Percentiles rank a stretch among this genome's conserved stretches.
Conservation (phyloP, 805 yeast genomes). For the Teunomyces stri region DNA sequence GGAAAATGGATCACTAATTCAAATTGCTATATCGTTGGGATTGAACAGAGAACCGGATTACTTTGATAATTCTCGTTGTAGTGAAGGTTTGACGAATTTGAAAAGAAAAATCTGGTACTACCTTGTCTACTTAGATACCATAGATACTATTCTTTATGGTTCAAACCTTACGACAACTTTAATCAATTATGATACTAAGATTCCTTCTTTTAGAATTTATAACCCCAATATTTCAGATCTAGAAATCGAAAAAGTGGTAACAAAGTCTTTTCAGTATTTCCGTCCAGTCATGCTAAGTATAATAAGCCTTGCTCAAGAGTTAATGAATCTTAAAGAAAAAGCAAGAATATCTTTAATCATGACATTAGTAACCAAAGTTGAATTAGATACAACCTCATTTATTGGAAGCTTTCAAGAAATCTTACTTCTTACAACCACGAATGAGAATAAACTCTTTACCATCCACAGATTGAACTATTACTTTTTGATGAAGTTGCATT, state of each 20-base stretch:
- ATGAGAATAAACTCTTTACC: slow-evolving; percentile 5
- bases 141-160: slow-evolving; percentile 28
- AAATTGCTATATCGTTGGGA: slow-evolving; percentile 38
- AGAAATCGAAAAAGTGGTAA: slow-evolving; percentile 41
- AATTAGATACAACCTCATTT: slow-evolving; percentile 23
- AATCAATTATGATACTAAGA: slow-evolving; percentile 44
- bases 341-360: slow-evolving; percentile 38
- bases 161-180: slow-evolving; percentile 10
- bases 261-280: slow-evolving; percentile 34
- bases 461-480: slow-evolving; percentile 12
- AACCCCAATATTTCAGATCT: slow-evolving; percentile 35
- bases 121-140: slow-evolving; percentile 44
- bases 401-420: slow-evolving; percentile 19
- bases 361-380: slow-evolving; percentile 30
- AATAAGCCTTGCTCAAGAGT: slow-evolving; percentile 13
- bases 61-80: slow-evolving; percentile 15
- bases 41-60: slow-evolving; percentile 39
- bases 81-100: slow-evolving; percentile 21
- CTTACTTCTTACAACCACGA: slow-evolving; percentile 1
- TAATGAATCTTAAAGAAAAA: slow-evolving; percentile 39
- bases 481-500: slow-evolving; percentile 12
- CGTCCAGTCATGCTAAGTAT: slow-evolving; percentile 28
- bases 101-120: slow-evolving; percentile 61
- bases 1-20: slow-evolving; percentile 22
- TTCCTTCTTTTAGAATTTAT: slow-evolving; percentile 42